Percentiles rank a stretch among this genome's conserved stretches.
Evolutionary conservation across 2,329 filamentous ascomycete species (phyloP).

Genomic region (Colletotrichum spaethianum): DNA sequence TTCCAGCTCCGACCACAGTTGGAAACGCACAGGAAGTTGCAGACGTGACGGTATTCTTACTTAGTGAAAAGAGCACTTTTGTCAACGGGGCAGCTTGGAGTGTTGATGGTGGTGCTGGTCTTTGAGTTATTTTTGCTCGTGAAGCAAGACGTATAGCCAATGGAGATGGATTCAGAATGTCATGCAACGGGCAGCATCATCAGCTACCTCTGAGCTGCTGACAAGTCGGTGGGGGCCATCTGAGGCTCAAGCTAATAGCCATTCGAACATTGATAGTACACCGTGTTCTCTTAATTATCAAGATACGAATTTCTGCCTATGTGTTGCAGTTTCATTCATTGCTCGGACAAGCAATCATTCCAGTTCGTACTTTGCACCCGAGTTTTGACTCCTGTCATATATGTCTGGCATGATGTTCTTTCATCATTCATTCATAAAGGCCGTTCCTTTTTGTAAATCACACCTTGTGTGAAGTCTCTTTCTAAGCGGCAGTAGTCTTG

Average conservation of each 20-base stretch:
- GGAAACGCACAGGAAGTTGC: slow-evolving; percentile 24
- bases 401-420: background rate
- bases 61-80: slow-evolving; percentile 21
- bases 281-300: background rate
- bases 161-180: too few relatives aligned
- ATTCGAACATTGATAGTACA: background rate
- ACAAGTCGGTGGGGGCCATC: too few relatives aligned
- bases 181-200: background rate
- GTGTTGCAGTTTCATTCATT: background rate
- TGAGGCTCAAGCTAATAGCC: background rate
- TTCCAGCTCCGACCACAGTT: slow-evolving; percentile 27
- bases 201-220: too few relatives aligned
- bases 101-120: slow-evolving; percentile 26
- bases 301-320: background rate
- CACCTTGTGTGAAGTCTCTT: too few relatives aligned
- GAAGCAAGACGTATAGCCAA: too few relatives aligned
- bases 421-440: background rate
- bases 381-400: background rate
- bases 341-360: background rate
- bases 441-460: background rate
- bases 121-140: too few relatives aligned
- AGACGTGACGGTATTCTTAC: slow-evolving; percentile 31
- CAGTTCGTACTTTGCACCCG: background rate
- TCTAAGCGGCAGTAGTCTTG: background rate
- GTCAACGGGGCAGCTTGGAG: slow-evolving; percentile 33